Evolutionary conservation across 345 rosid genomes (phyloP).

Genomic region (Salix caprea): DNA sequence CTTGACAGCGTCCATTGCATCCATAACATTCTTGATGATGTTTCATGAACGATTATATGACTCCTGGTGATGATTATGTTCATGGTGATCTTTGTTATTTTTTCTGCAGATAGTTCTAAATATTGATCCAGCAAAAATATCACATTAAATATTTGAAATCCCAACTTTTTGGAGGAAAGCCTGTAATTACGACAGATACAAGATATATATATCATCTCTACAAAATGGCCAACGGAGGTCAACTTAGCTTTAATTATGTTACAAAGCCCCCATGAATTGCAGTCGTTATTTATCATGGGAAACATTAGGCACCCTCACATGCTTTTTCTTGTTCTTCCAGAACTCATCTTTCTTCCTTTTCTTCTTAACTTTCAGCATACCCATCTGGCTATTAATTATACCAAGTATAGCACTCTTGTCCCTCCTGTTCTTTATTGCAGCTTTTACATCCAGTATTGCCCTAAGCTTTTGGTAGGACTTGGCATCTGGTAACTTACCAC

Average conservation of each 20-base stretch:
- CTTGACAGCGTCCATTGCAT: not conserved
- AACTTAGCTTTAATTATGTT: not conserved
- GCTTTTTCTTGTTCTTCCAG: slow-evolving; percentile 69
- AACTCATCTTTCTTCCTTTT: slow-evolving; percentile 85
- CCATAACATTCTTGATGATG: too few species aligned
- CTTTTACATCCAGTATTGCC: slow-evolving; percentile 68
- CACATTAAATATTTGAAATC: not conserved
- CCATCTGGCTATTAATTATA: slow-evolving; percentile 66
- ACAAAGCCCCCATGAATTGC: not conserved
- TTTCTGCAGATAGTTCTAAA: too few species aligned
- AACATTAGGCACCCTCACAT: slow-evolving; percentile 19
- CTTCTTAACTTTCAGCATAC: slow-evolving; percentile 49
- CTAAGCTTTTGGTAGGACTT: slow-evolving; percentile 77
- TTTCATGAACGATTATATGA: not conserved
- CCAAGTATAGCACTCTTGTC: slow-evolving; percentile 81
- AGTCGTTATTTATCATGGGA: not conserved
- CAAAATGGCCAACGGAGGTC: not conserved
- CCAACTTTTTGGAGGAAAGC: not conserved
- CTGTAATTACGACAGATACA: not conserved
- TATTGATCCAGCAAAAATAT: not conserved
- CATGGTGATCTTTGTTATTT: too few species aligned
- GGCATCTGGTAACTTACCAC: slow-evolving; percentile 66
- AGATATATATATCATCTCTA: not conserved
- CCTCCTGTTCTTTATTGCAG: slow-evolving; percentile 55
- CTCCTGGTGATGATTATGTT: too few species aligned